Evolutionary conservation across 164 flowering plant genomes (phyloP), one percentile per base, ranked within the genome.

Genomic region (Vitis rotundifolia): DNA sequence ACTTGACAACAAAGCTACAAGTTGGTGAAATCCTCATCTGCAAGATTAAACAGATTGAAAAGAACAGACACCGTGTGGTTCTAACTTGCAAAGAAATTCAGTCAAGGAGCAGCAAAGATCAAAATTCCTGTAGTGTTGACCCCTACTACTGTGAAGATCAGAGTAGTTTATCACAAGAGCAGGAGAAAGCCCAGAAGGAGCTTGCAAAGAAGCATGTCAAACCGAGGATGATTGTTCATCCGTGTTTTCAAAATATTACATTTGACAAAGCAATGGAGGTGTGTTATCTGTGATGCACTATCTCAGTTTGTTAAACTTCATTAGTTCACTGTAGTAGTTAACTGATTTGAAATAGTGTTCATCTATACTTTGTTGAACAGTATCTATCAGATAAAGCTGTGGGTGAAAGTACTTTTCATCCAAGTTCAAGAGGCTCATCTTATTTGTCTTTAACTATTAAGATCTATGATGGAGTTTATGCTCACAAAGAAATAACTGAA

Each of bases 171-270:
- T 87, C 77, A 61, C 83, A 62, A 72, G 89, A 83, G 55, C 80
- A 86, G 68, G 98, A 91, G 59, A 91, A 89, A 69, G 83, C 87
- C 79, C 90, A 88, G 49, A 94, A 88, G 91, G 97, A 93, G 82
- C 90, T 87, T 67, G 94, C 90, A 12, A 90, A 89, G 87, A 93
- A 85, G 78, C 90, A 83, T 84, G 89, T 93, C 73, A 90, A 89
- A 83, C 88, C 92, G 10, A 87, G 99, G 79, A 89, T 91, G 97
- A 96, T 96, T 66, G 94, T 91, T 69, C 98, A 96, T 80, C 97
- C 95, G 5, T 89, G 94, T 52, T 96, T 96, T 58, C 91, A 88
- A 67, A 96, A 96, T 84, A 83, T 91, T 55, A 91, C 98, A 47
- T 89, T 91, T 52, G 97, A 89, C 75, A 97, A 93, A 73, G 98